phyloP scores from a whole-genome alignment of 148 eudicot genomes.

The Rhododendron williamsianum region DNA sequence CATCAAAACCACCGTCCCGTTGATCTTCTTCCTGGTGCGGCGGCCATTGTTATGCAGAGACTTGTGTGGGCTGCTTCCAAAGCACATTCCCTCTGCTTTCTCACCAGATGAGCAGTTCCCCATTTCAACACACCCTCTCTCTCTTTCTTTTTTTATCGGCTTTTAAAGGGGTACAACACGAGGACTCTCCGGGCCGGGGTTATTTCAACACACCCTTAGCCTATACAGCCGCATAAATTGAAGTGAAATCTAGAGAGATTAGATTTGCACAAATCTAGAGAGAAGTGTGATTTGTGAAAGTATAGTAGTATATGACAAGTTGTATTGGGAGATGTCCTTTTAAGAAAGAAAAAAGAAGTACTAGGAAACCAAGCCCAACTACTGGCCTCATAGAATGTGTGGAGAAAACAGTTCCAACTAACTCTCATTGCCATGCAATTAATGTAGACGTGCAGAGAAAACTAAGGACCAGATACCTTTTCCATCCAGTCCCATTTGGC shows the following conservation, averaged over 20 bases:
- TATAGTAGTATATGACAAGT: background rate
- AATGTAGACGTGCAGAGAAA: background rate
- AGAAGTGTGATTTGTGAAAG: background rate
- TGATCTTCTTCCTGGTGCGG: conserved; percentile 26
- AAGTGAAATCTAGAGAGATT: background rate
- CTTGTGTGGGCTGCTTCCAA: conserved; percentile 12
- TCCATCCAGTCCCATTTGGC: background rate
- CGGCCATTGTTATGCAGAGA: conserved; percentile 4
- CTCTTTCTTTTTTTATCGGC: background rate
- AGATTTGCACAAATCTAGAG: background rate
- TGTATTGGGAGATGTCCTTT: background rate
- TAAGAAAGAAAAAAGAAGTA: background rate
- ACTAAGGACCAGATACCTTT: background rate
- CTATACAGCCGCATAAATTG: background rate
- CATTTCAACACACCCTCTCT: conserved; percentile 14
- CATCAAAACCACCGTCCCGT: conserved; percentile 51
- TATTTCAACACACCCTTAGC: background rate
- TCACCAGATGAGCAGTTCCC: conserved; percentile 12
- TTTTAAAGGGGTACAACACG: background rate
- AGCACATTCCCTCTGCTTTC: conserved; percentile 3
- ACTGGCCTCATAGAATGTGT: background rate
- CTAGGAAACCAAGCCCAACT: background rate
- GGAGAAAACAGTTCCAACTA: background rate
- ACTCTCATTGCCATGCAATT: background rate
- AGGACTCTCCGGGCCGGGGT: background rate